Percentiles rank a stretch among this genome's conserved stretches.
These are phyloP conservation scores for Hibiscus mutabilis DNA, from an alignment of 345 rosid genomes.

Conservation along the genomic window DNA sequence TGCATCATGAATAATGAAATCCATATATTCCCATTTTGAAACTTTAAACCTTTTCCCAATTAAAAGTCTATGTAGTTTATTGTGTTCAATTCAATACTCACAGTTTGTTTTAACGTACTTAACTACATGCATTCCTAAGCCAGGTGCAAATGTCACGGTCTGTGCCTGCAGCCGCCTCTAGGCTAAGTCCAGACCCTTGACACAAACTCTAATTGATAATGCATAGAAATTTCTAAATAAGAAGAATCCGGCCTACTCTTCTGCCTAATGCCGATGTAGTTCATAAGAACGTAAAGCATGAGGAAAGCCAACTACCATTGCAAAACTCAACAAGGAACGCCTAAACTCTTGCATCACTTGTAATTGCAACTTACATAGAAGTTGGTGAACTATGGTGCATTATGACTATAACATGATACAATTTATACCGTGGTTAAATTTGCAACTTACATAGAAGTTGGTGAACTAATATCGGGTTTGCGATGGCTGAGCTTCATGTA, in stretches of 20 bases:
- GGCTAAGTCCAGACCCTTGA: neutral
- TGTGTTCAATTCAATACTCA: neutral
- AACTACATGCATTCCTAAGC: too few species aligned
- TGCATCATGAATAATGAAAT: too few species aligned
- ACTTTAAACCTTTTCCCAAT: neutral
- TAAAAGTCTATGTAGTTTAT: neutral
- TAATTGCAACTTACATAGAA: too few species aligned
- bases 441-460: slow-evolving; percentile 29
- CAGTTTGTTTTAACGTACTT: too few species aligned
- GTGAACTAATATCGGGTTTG: slow-evolving; percentile 19
- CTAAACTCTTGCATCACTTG: neutral
- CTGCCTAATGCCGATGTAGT: neutral
- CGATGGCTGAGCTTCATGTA: slow-evolving; percentile 66
- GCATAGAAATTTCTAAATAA: too few species aligned
- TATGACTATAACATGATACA: neutral
- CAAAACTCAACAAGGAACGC: neutral
- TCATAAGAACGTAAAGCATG: too few species aligned
- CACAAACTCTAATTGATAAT: neutral
- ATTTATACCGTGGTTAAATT: neutral
- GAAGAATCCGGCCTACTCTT: neutral
- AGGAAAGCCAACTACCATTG: neutral
- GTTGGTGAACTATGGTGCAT: too few species aligned
- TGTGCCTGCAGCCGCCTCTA: neutral
- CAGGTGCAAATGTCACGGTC: neutral
- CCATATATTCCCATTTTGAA: neutral